Percentiles rank a stretch among this genome's conserved stretches.
Evolutionary conservation across 2,329 filamentous ascomycete species (phyloP).

Genomic region (Penicillium sclerotigenum): DNA sequence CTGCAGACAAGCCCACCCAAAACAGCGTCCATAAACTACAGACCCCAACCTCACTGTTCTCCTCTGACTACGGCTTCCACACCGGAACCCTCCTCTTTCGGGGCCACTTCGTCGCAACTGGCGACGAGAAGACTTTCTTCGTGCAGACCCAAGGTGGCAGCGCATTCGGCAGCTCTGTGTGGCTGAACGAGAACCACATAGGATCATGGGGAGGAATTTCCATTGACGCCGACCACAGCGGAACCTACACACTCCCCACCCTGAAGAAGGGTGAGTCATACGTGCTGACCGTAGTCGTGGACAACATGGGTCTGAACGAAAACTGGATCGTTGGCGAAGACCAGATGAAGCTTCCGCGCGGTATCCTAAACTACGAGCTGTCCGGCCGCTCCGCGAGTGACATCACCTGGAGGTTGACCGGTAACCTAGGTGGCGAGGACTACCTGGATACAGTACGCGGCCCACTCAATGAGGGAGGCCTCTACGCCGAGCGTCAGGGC

Average conservation of each 20-base stretch:
- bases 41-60: slow-evolving; percentile 66
- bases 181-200: slow-evolving; percentile 62
- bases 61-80: slow-evolving; percentile 71
- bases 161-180: slow-evolving; percentile 65
- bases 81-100: slow-evolving; percentile 67
- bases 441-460: slow-evolving; percentile 53
- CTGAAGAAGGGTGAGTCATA: slow-evolving; percentile 54
- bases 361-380: slow-evolving; percentile 49
- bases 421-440: slow-evolving; percentile 57
- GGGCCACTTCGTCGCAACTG: slow-evolving; percentile 64
- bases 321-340: slow-evolving; percentile 60
- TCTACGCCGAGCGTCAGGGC: slow-evolving; percentile 55
- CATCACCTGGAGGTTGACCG: slow-evolving; percentile 57
- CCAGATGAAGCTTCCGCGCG: slow-evolving; percentile 57
- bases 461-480: slow-evolving; percentile 57
- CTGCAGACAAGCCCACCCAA: slow-evolving; percentile 58
- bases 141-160: slow-evolving; percentile 63
- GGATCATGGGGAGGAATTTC: slow-evolving; percentile 62
- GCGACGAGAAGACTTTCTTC: slow-evolving; percentile 56
- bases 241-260: slow-evolving; percentile 56
- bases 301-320: slow-evolving; percentile 70
- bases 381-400: slow-evolving; percentile 36
- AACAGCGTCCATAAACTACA: slow-evolving; percentile 57
- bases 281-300: slow-evolving; percentile 66
- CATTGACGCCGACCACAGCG: slow-evolving; percentile 49